Percentiles rank a stretch among this genome's conserved stretches.
Conservation (phyloP, 2,329 filamentous ascomycete species). For the Aspergillus sojae region DNA sequence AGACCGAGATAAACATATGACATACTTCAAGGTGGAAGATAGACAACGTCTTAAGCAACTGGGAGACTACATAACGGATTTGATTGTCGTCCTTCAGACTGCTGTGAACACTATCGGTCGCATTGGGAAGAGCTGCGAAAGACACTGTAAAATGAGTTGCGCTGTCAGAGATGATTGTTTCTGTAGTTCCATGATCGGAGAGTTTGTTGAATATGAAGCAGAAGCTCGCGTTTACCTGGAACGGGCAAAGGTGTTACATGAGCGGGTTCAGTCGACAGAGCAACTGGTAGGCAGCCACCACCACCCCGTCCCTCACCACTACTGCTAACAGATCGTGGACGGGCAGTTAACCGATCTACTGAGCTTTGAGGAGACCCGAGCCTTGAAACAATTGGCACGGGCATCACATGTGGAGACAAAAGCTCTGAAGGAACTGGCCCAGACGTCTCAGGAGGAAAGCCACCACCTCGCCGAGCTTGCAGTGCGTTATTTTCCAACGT, state of each 20-base stretch:
- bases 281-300: slow-evolving; percentile 7
- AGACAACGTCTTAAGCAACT: slow-evolving; percentile 16
- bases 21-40: slow-evolving; percentile 9
- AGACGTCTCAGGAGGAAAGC: slow-evolving; percentile 6
- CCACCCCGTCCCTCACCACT: neutral
- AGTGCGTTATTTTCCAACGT: slow-evolving; percentile 7
- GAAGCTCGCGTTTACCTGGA: slow-evolving; percentile 11
- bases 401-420: slow-evolving; percentile 9
- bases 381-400: slow-evolving; percentile 7
- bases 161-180: neutral
- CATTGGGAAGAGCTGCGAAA: slow-evolving; percentile 10
- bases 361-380: slow-evolving; percentile 13
- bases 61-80: slow-evolving; percentile 16
- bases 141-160: slow-evolving; percentile 9
- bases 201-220: slow-evolving; percentile 9
- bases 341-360: slow-evolving; percentile 11
- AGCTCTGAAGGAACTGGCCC: slow-evolving; percentile 7
- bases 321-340: neutral
- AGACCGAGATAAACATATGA: neutral
- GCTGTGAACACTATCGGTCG: slow-evolving; percentile 7
- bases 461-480: slow-evolving; percentile 11
- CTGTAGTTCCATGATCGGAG: slow-evolving; percentile 8
- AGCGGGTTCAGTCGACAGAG: slow-evolving; percentile 12
- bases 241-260: slow-evolving; percentile 14
- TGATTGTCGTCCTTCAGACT: slow-evolving; percentile 15